A percentile compares a stretch with the other conserved stretches of the same genome.
phyloP scores from a whole-genome alignment of 768 basidiomycete species.

The Lactifluus pinguis region DNA sequence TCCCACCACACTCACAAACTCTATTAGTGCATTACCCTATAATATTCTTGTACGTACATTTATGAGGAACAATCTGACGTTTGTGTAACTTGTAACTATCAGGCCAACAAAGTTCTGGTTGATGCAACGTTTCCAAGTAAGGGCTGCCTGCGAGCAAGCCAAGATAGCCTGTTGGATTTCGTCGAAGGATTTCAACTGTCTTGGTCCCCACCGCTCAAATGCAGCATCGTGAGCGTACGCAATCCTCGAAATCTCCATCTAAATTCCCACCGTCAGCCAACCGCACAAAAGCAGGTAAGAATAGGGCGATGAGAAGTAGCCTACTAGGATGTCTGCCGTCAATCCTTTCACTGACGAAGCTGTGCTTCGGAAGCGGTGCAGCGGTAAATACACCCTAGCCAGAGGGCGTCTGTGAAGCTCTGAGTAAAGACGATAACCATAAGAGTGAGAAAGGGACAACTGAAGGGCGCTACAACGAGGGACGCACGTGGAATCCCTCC shows the following conservation, averaged over 20 bases:
- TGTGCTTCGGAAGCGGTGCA: slow-evolving; percentile 74
- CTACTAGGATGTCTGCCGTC: slow-evolving; percentile 72
- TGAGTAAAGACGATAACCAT: slow-evolving; percentile 21
- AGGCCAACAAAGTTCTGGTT: neutral
- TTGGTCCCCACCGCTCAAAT: slow-evolving; percentile 51
- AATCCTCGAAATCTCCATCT: slow-evolving; percentile 40
- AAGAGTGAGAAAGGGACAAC: neutral
- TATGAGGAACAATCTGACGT: neutral
- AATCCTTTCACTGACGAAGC: slow-evolving; percentile 83
- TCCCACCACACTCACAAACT: neutral
- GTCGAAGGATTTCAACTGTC: slow-evolving; percentile 30
- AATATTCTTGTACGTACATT: neutral
- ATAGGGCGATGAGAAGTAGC: slow-evolving; percentile 17
- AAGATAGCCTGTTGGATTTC: slow-evolving; percentile 20
- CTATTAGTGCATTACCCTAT: too few relatives aligned
- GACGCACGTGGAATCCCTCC: slow-evolving; percentile 53
- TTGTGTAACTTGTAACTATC: neutral
- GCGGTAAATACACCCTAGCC: slow-evolving; percentile 52
- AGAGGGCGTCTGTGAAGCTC: slow-evolving; percentile 40
- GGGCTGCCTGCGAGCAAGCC: neutral
- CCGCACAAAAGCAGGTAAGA: neutral
- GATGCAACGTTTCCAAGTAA: neutral
- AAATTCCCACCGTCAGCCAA: slow-evolving; percentile 23
- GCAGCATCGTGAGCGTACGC: slow-evolving; percentile 43
- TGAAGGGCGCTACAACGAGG: neutral